These are phyloP conservation scores for Acidiella bohemica DNA, from an alignment of 495 filamentous ascomycete genomes.

Conservation along the genomic window DNA sequence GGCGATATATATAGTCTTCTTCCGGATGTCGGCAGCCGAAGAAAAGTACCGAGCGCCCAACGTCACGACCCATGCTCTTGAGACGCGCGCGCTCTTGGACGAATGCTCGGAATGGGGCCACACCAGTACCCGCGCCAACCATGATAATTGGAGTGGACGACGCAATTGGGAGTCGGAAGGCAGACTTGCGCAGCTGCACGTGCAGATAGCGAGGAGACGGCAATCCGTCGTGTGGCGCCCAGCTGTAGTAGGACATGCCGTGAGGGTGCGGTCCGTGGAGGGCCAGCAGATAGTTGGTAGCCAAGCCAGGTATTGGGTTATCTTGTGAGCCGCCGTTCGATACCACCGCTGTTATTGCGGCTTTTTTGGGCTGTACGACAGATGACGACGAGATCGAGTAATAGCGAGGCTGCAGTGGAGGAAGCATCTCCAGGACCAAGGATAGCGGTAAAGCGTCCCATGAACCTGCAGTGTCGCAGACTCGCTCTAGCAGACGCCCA, in stretches of 20 bases:
- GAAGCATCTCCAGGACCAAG: constrained; percentile 34
- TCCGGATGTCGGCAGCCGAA: constrained; percentile 34
- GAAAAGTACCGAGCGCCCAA: constrained; percentile 34
- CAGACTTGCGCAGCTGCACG: constrained; percentile 33
- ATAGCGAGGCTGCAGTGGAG: constrained; percentile 34
- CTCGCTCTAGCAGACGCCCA: constrained; percentile 29
- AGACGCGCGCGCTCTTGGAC: constrained; percentile 33
- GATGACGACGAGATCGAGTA: constrained; percentile 44
- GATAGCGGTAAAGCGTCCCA: constrained; percentile 35
- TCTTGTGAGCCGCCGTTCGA: constrained; percentile 21
- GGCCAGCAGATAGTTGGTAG: constrained; percentile 37
- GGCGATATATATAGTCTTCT: constrained; percentile 34
- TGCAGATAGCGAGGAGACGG: too few relatives aligned
- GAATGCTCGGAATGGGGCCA: constrained; percentile 38
- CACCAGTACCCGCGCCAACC: constrained; percentile 36
- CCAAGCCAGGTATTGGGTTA: constrained; percentile 32
- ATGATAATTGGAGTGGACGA: constrained; percentile 31
- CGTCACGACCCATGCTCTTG: constrained; percentile 28
- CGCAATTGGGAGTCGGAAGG: constrained; percentile 34
- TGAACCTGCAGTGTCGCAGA: constrained; percentile 1
- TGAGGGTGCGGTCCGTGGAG: too few relatives aligned
- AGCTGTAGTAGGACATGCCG: too few relatives aligned
- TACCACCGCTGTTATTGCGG: constrained; percentile 35
- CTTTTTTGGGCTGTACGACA: constrained; percentile 31
- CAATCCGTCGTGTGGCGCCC: too few relatives aligned